Conservation (phyloP, 768 basidiomycete species). For the Tubosaeta sp. region DNA sequence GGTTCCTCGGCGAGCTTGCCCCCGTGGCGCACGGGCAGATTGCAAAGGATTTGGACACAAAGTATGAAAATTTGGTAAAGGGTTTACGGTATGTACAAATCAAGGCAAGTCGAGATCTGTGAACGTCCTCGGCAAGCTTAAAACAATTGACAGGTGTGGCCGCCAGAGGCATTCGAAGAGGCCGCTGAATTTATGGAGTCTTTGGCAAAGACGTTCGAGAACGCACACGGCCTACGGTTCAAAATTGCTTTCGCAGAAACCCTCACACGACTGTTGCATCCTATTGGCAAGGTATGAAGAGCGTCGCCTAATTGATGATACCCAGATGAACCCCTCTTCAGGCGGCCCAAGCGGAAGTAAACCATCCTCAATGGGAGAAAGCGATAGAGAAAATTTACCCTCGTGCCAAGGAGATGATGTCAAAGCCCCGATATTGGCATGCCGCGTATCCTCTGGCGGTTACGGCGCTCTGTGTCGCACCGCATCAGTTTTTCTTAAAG, state of each 20-base stretch:
- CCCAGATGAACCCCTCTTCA: constrained; percentile 26
- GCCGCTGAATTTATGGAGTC: constrained; percentile 88
- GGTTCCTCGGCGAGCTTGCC: constrained; percentile 75
- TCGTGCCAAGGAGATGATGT: constrained; percentile 79
- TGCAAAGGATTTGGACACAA: constrained; percentile 74
- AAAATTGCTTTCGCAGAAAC: constrained; percentile 87
- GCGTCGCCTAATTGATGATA: not conserved
- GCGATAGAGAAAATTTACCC: constrained; percentile 83
- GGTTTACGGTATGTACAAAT: constrained; percentile 81
- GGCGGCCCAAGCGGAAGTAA: constrained; percentile 95
- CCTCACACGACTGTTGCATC: constrained; percentile 71
- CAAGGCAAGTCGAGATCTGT: constrained; percentile 45
- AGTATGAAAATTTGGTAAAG: constrained; percentile 79
- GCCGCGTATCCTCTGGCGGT: constrained; percentile 82
- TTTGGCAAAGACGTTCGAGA: constrained; percentile 76
- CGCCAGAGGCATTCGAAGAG: constrained; percentile 89
- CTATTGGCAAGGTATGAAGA: constrained; percentile 71
- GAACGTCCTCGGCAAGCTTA: not conserved
- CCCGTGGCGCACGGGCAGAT: constrained; percentile 74
- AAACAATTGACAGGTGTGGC: constrained; percentile 66
- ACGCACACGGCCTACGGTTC: constrained; percentile 77
- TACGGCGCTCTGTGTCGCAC: constrained; percentile 81
- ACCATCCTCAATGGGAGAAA: constrained; percentile 92
- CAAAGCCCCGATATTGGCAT: constrained; percentile 87
- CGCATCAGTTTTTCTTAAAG: constrained; percentile 78